Evolutionary conservation across 768 basidiomycete species (phyloP), one percentile per base, ranked within the genome.

Genomic region (Kwoniella bestiolae): DNA sequence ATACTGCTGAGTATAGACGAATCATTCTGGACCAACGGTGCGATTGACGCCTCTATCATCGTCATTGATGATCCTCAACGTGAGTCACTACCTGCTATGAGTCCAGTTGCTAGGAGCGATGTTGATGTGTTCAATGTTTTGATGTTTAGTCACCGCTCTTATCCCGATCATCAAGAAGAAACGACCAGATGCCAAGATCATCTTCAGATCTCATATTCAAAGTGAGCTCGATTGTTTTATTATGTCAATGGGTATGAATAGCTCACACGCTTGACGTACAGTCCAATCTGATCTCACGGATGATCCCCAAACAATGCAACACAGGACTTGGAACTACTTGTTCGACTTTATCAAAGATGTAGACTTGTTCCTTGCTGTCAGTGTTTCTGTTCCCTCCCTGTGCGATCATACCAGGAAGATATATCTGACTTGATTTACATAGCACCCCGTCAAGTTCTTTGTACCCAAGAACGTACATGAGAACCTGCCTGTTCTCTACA

Each of bases 201-300:
- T 94, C 69, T 97, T 94, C 80, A 89, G 94, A 49, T 95, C 92
- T 57, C 94, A 96, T 84, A 96, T 96, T 67, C 93, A 97, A 83
- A 93, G 78, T 79, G 23, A 59, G 74, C 66, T 3, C 5, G 6
- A 23, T 1, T 25, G 26, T 7, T 31, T 21, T 35, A 32, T 25
- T 46, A n/a, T 21, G 14, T 41, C 9, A 45, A 31, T 18, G 26
- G 90, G 70, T 89, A 90, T 52, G 21, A 26, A 6, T 29, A 52
- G 46, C 7, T 31, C n/a, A n/a, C n/a, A n/a, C n/a, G n/a, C n/a
- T 28, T 14, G 28, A 25, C 34, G 56, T 23, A 31, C 65, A 78
- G 76, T 82, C 63, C 79, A 80, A 66, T 81, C 90, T 70, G 91
- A 94, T 79, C 88, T 96, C 45, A 88, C 92, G 25, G 90, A 93